phyloP scores from a whole-genome alignment of 148 eudicot genomes.

The Chenopodium formosanum region DNA sequence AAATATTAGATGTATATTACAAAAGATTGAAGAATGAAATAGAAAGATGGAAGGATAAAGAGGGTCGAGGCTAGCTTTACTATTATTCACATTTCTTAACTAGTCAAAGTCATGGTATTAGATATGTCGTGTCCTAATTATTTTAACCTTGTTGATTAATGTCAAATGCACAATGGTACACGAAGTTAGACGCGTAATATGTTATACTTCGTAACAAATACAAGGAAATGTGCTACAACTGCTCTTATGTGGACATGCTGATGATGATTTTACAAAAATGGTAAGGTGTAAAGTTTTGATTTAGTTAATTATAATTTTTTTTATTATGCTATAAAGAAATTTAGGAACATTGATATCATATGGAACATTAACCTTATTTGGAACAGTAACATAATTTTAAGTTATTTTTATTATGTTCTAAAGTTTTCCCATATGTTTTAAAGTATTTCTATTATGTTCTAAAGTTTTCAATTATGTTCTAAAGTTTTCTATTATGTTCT shows the following conservation, averaged over 20 bases:
- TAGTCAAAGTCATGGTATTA: not conserved
- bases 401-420: too few relatives aligned
- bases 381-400: too few relatives aligned
- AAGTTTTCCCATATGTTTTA: too few relatives aligned
- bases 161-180: not conserved
- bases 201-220: not conserved
- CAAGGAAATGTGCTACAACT: not conserved
- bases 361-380: too few relatives aligned
- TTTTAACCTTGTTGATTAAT: not conserved
- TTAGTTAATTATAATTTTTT: too few relatives aligned
- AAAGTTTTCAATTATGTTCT: too few relatives aligned
- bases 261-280: too few relatives aligned
- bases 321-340: too few relatives aligned
- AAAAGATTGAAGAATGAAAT: not conserved
- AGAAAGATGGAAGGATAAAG: not conserved
- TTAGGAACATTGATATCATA: too few relatives aligned
- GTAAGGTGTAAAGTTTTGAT: too few relatives aligned
- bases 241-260: slow-evolving; percentile 6
- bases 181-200: not conserved
- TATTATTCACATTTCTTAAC: not conserved
- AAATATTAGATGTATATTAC: not conserved
- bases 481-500: too few relatives aligned
- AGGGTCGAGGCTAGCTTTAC: not conserved
- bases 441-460: too few relatives aligned
- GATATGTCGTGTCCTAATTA: not conserved